phyloP scores from a whole-genome alignment of 768 basidiomycete genomes.

The Austroboletus eburneus region DNA sequence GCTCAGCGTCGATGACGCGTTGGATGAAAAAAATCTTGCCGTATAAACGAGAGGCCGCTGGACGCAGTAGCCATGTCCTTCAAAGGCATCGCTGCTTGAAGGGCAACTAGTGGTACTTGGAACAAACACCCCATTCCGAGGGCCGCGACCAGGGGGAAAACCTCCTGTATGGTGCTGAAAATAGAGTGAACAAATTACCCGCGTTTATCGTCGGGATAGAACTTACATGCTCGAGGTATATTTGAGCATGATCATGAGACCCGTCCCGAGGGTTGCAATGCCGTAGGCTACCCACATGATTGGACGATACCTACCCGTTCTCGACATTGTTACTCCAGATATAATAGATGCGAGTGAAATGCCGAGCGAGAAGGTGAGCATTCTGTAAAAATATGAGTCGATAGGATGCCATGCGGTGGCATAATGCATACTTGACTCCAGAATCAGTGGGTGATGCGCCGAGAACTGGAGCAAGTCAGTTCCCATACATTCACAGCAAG shows the following conservation, averaged over 20 bases:
- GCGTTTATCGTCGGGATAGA: background rate
- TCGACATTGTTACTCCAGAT: constrained; percentile 55
- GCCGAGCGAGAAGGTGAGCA: constrained; percentile 72
- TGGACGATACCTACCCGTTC: constrained; percentile 53
- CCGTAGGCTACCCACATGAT: constrained; percentile 62
- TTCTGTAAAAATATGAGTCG: constrained; percentile 37
- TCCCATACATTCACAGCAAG: background rate
- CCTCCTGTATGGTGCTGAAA: constrained; percentile 50
- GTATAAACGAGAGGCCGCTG: constrained; percentile 63
- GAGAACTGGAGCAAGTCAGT: constrained; percentile 25
- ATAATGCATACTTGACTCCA: constrained; percentile 53
- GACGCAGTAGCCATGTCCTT: constrained; percentile 83
- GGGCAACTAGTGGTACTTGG: constrained; percentile 60
- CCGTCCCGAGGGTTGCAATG: constrained; percentile 56
- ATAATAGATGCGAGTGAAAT: constrained; percentile 48
- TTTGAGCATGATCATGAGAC: constrained; percentile 69
- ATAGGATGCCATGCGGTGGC: background rate
- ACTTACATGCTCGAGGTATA: constrained; percentile 38
- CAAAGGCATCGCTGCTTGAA: constrained; percentile 84
- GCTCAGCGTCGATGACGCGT: background rate
- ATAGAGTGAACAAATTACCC: constrained; percentile 3
- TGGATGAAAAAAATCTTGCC: constrained; percentile 32
- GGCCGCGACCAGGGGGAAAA: constrained; percentile 62
- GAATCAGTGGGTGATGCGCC: constrained; percentile 66
- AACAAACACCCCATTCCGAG: constrained; percentile 61